phyloP scores from a whole-genome alignment of 371 early-diverging fungal species.

The Actinomortierella wolfii region DNA sequence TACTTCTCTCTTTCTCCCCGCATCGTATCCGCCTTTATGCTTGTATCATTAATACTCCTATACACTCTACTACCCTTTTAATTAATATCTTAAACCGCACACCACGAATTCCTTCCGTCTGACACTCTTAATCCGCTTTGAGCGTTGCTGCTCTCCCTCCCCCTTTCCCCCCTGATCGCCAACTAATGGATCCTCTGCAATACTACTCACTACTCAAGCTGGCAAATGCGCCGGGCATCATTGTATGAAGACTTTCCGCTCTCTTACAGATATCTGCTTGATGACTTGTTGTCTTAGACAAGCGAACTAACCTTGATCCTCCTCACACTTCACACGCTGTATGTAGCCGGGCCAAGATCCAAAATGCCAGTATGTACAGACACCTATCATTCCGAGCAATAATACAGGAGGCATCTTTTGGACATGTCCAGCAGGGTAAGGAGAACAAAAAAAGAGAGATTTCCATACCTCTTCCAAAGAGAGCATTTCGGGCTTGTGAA shows the following conservation, averaged over 20 bases:
- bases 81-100: no score
- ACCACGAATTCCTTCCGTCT: no score
- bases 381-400: conserved; percentile 12
- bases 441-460: not conserved
- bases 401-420: conserved; percentile 25
- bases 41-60: no score
- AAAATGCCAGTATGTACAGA: conserved; percentile 35
- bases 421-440: conserved; percentile 42
- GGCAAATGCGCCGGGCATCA: conserved; percentile 34
- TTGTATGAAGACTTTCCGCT: conserved; percentile 6
- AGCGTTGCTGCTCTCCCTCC: no score
- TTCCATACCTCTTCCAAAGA: no score
- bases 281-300: not conserved
- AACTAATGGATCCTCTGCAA: conserved; percentile 31
- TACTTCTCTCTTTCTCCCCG: not conserved
- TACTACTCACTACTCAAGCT: conserved; percentile 36
- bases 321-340: not conserved
- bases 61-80: no score
- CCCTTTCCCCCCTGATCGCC: no score
- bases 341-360: conserved; percentile 28
- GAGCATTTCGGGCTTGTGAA: not conserved
- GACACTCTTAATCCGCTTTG: no score
- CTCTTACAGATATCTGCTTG: not conserved
- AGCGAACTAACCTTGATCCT: not conserved
- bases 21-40: no score